Evolutionary conservation across 306 rosid species (phyloP).

Genomic region (Geum urbanum): DNA sequence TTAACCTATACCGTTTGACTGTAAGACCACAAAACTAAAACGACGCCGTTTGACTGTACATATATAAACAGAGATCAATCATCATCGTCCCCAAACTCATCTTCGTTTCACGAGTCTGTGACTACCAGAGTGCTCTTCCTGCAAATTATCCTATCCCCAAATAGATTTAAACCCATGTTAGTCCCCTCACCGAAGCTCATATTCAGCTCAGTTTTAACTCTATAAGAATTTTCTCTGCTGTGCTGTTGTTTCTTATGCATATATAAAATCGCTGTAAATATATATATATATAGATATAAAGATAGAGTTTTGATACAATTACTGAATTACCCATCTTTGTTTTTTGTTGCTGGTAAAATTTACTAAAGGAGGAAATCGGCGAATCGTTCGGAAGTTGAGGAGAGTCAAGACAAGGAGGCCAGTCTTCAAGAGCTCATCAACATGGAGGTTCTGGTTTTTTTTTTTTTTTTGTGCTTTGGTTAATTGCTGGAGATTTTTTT

Average conservation of each 20-base stretch:
- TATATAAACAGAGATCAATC: neutral
- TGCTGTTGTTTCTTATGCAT: neutral
- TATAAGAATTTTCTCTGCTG: neutral
- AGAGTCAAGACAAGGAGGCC: slow-evolving; percentile 55
- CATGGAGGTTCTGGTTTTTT: slow-evolving; percentile 51
- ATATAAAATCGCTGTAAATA: neutral
- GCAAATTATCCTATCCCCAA: neutral
- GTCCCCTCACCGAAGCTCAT: neutral
- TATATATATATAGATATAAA: neutral
- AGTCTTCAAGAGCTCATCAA: slow-evolving; percentile 62
- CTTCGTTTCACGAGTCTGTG: neutral
- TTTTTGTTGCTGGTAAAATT: neutral
- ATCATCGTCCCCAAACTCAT: neutral
- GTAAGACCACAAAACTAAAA: neutral
- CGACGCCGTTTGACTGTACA: neutral
- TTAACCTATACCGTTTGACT: neutral
- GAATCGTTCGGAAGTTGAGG: slow-evolving; percentile 76
- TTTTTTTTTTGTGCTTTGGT: neutral
- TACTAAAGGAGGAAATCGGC: slow-evolving; percentile 65
- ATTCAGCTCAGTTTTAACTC: neutral
- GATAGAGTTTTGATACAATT: neutral
- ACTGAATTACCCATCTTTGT: neutral
- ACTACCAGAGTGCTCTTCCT: neutral
- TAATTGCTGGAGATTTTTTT: neutral
- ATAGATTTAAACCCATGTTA: neutral